Percentiles rank a stretch among this genome's conserved stretches.
These are phyloP conservation scores for Penicillium paxilli DNA, from an alignment of 495 filamentous ascomycete species.

Conservation along the genomic window DNA sequence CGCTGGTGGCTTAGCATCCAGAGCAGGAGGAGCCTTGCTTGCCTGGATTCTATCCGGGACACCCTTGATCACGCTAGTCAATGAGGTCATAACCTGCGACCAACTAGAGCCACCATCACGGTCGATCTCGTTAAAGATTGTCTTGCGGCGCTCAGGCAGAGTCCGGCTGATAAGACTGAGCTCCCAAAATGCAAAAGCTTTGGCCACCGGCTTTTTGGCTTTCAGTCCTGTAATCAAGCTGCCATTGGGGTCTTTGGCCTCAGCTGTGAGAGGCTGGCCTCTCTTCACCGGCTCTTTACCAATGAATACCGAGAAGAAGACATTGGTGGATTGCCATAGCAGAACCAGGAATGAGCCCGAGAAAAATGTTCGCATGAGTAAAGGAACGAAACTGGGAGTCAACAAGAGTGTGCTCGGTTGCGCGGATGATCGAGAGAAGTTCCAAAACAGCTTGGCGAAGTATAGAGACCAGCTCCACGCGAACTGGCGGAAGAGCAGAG, in stretches of 20 bases:
- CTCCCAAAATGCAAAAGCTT: slow-evolving; percentile 91
- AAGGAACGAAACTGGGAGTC: slow-evolving; percentile 54
- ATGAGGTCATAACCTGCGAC: slow-evolving; percentile 71
- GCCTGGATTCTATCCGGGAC: slow-evolving; percentile 65
- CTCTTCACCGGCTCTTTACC: slow-evolving; percentile 79
- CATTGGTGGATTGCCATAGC: slow-evolving; percentile 73
- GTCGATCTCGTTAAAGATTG: slow-evolving; percentile 87
- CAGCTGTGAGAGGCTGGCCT: slow-evolving; percentile 75
- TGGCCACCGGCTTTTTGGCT: slow-evolving; percentile 53
- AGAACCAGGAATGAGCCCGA: slow-evolving; percentile 66
- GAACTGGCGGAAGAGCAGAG: slow-evolving; percentile 57
- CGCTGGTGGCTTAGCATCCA: slow-evolving; percentile 24
- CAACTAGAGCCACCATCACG: slow-evolving; percentile 76
- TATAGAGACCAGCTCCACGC: slow-evolving; percentile 68
- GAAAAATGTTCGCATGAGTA: slow-evolving; percentile 60
- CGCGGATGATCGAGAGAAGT: slow-evolving; percentile 67
- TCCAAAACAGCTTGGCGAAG: slow-evolving; percentile 70
- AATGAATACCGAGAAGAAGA: slow-evolving; percentile 75
- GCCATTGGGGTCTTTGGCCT: slow-evolving; percentile 88
- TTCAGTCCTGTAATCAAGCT: slow-evolving; percentile 82
- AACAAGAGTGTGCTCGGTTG: slow-evolving; percentile 51
- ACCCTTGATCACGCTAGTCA: slow-evolving; percentile 63
- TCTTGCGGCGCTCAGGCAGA: slow-evolving; percentile 69
- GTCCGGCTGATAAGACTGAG: slow-evolving; percentile 74
- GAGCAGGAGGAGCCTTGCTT: slow-evolving; percentile 53